Evolutionary conservation across 2,329 filamentous ascomycete species (phyloP).

Genomic region (Trichoderma atroviride): DNA sequence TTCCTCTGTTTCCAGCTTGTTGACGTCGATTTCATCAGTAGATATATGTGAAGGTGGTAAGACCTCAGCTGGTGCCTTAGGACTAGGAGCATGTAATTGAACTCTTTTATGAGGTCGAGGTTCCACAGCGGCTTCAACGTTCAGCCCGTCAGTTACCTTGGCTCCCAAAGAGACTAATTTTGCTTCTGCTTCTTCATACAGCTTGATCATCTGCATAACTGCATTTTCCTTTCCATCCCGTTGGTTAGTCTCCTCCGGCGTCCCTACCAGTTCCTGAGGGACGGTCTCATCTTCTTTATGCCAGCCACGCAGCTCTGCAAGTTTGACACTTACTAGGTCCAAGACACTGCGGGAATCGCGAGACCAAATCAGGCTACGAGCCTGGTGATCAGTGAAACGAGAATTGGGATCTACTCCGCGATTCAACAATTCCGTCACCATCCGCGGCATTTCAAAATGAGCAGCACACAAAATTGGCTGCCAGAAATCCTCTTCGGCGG

Average conservation of each 20-base stretch:
- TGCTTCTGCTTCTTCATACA: not conserved
- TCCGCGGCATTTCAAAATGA: not conserved
- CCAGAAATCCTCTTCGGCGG: not conserved
- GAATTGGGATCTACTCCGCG: conserved; percentile 9
- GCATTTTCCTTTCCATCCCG: not conserved
- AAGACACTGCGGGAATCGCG: conserved; percentile 2
- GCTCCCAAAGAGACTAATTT: not conserved
- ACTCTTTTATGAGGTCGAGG: not conserved
- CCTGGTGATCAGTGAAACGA: not conserved
- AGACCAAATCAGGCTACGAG: not conserved
- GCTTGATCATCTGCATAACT: not conserved
- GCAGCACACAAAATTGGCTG: conserved; percentile 8
- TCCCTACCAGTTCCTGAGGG: not conserved
- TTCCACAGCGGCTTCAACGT: not conserved
- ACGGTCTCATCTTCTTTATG: not conserved
- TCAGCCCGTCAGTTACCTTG: not conserved
- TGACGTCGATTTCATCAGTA: not conserved
- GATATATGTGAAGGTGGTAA: not conserved
- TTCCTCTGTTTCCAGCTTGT: not conserved
- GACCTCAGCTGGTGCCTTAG: not conserved
- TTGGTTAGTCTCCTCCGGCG: not conserved
- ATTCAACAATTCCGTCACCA: conserved; percentile 8
- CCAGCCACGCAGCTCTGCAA: not conserved
- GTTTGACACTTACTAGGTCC: not conserved
- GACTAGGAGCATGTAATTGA: not conserved